These are phyloP conservation scores for Penicillium antarcticum DNA, from an alignment of 495 filamentous ascomycete species.

Conservation along the genomic window DNA sequence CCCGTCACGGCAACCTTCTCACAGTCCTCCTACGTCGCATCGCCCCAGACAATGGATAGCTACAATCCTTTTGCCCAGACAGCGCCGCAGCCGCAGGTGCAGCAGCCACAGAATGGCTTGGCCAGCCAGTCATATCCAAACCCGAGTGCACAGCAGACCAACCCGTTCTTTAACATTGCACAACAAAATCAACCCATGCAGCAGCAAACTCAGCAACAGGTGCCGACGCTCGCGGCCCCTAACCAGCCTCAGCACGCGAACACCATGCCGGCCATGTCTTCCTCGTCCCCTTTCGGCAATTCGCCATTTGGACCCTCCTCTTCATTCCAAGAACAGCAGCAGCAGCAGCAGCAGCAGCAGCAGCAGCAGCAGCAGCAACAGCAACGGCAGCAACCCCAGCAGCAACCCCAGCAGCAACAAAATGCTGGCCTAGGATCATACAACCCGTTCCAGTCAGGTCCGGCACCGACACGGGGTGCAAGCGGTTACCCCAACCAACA, in stretches of 20 bases:
- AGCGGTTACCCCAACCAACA: slow-evolving; percentile 24
- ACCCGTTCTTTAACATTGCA: slow-evolving; percentile 52
- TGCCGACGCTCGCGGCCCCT: slow-evolving; percentile 29
- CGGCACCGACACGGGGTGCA: slow-evolving; percentile 25
- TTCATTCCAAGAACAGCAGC: slow-evolving; percentile 33
- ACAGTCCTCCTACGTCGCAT: slow-evolving; percentile 45
- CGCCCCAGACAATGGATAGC: slow-evolving; percentile 39
- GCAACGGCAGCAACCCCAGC: too few relatives aligned
- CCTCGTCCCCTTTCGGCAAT: slow-evolving; percentile 29
- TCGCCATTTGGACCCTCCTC: slow-evolving; percentile 38
- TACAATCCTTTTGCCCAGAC: slow-evolving; percentile 69
- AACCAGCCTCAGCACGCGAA: slow-evolving; percentile 37
- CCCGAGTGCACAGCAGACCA: slow-evolving; percentile 37
- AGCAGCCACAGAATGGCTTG: slow-evolving; percentile 34
- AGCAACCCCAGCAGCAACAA: slow-evolving; percentile 27
- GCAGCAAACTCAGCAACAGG: slow-evolving; percentile 23
- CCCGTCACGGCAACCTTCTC: slow-evolving; percentile 53
- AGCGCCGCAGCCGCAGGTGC: slow-evolving; percentile 33
- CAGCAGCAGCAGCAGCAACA: slow-evolving; percentile 24
- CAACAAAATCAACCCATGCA: slow-evolving; percentile 31
- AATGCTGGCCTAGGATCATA: slow-evolving; percentile 25
- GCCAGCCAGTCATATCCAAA: slow-evolving; percentile 27
- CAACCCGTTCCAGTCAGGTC: slow-evolving; percentile 37
- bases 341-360: slow-evolving; percentile 19
- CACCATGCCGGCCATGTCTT: slow-evolving; percentile 39